These are phyloP conservation scores for Tulasnella sp. DNA, from an alignment of 768 basidiomycete genomes.

Conservation along the genomic window DNA sequence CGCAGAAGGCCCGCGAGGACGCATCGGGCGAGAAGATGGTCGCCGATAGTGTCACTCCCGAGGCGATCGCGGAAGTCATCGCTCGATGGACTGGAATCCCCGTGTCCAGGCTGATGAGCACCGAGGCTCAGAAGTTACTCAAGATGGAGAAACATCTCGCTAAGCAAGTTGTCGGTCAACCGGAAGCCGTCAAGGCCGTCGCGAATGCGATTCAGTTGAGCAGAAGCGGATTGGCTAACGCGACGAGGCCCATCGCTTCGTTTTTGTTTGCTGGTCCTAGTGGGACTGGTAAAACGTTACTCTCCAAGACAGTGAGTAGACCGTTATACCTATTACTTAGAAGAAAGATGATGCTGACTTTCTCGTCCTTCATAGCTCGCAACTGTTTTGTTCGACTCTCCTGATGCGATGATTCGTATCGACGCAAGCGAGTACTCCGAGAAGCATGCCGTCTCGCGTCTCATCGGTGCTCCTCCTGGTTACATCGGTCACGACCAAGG, in stretches of 20 bases:
- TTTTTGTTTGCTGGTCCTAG: constrained; percentile 90
- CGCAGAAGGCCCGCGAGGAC: constrained; percentile 58
- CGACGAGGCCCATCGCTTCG: constrained; percentile 78
- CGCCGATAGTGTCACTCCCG: constrained; percentile 65
- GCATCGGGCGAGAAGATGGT: constrained; percentile 29
- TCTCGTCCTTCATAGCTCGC: constrained; percentile 50
- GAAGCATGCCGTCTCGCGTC: constrained; percentile 58
- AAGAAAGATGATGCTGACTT: constrained; percentile 4
- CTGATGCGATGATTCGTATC: constrained; percentile 83
- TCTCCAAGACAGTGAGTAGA: constrained; percentile 70
- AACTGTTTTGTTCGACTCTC: constrained; percentile 76
- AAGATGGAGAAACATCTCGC: constrained; percentile 77
- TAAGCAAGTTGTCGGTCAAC: constrained; percentile 57
- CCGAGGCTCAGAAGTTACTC: constrained; percentile 81
- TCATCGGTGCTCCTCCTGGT: constrained; percentile 61
- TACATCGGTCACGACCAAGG: constrained; percentile 52
- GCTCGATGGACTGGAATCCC: constrained; percentile 90
- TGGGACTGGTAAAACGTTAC: constrained; percentile 81
- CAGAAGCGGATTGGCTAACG: constrained; percentile 85
- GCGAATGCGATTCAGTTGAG: constrained; percentile 90
- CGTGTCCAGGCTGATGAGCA: constrained; percentile 73
- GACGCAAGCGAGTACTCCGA: constrained; percentile 93
- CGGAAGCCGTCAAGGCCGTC: constrained; percentile 82
- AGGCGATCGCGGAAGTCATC: constrained; percentile 91
- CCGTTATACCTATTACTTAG: not conserved